These are phyloP conservation scores for Moniliophthora roreri DNA, from an alignment of 1,284 basidiomycete genomes.

Conservation along the genomic window DNA sequence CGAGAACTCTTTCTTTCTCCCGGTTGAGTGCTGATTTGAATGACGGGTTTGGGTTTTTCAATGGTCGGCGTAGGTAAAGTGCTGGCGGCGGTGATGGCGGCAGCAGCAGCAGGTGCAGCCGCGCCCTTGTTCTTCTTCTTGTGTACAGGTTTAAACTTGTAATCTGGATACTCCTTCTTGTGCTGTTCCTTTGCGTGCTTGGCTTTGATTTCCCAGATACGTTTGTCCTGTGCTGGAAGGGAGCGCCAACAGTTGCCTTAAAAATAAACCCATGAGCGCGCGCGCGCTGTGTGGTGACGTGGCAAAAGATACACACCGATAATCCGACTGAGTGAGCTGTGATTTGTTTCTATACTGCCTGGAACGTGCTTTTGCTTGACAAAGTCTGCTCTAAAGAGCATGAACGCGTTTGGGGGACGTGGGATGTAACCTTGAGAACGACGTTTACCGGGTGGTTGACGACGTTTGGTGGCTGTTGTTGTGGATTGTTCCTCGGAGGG, in stretches of 20 bases:
- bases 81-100: slow-evolving; percentile 3
- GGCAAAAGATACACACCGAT: slow-evolving; percentile 47
- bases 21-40: background rate
- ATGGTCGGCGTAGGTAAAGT: slow-evolving; percentile 1
- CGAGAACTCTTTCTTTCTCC: background rate
- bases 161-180: slow-evolving; percentile 62
- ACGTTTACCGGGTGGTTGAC: slow-evolving; percentile 54
- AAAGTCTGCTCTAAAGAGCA: slow-evolving; percentile 90
- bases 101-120: slow-evolving; percentile 14
- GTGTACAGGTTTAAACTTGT: slow-evolving; percentile 69
- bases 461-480: slow-evolving; percentile 36
- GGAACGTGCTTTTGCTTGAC: slow-evolving; percentile 81
- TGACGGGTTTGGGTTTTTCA: slow-evolving; percentile 5
- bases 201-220: slow-evolving; percentile 63
- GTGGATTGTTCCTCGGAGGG: slow-evolving; percentile 41
- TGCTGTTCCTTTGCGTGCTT: slow-evolving; percentile 69
- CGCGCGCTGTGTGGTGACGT: slow-evolving; percentile 5
- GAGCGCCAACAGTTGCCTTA: slow-evolving; percentile 72
- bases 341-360: slow-evolving; percentile 80
- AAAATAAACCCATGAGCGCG: too few relatives aligned
- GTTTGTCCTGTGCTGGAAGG: slow-evolving; percentile 65
- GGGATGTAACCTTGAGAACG: slow-evolving; percentile 77
- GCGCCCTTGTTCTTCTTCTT: slow-evolving; percentile 59
- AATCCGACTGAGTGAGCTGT: slow-evolving; percentile 74
- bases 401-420: slow-evolving; percentile 90